These are phyloP conservation scores for Papilionanthe hybrid DNA, from an alignment of 116 monocot genomes.

Conservation along the genomic window DNA sequence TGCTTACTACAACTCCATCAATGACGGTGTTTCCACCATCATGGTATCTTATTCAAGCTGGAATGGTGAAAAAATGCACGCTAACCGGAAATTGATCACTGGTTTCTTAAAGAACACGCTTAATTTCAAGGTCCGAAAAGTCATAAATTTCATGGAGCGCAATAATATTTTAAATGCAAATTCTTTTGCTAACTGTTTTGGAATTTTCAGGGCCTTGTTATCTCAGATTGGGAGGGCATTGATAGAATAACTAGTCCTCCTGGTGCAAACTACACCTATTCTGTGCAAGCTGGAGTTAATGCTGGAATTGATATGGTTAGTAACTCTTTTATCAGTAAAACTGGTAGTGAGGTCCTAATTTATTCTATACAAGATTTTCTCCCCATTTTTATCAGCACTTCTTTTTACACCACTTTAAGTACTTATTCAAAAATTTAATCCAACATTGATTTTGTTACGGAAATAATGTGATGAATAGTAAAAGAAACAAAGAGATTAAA, in stretches of 20 bases:
- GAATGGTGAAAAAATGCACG: conserved; percentile 50
- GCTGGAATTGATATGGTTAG: conserved; percentile 64
- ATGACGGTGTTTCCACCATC: conserved; percentile 39
- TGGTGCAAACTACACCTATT: conserved; percentile 48
- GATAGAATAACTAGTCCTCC: conserved; percentile 51
- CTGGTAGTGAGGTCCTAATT: not conserved
- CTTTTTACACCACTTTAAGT: no score
- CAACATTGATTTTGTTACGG: no score
- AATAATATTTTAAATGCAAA: not conserved
- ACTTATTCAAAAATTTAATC: no score
- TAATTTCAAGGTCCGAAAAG: conserved; percentile 18
- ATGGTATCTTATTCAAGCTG: conserved; percentile 52
- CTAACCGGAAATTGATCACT: conserved; percentile 36
- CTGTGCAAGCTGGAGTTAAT: conserved; percentile 30
- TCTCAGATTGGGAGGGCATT: conserved; percentile 67
- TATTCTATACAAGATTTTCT: not conserved
- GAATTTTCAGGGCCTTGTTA: conserved; percentile 51
- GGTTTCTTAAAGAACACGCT: conserved; percentile 39
- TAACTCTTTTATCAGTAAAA: conserved; percentile 3
- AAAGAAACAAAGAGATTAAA: no score
- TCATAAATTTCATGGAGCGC: not conserved
- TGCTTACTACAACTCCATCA: conserved; percentile 30
- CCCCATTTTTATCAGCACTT: no score
- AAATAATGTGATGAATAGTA: no score
- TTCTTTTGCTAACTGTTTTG: not conserved